A percentile compares a stretch with the other conserved stretches of the same genome.
phyloP scores from a whole-genome alignment of 2,329 filamentous ascomycete species.

The Fusarium aywerte region DNA sequence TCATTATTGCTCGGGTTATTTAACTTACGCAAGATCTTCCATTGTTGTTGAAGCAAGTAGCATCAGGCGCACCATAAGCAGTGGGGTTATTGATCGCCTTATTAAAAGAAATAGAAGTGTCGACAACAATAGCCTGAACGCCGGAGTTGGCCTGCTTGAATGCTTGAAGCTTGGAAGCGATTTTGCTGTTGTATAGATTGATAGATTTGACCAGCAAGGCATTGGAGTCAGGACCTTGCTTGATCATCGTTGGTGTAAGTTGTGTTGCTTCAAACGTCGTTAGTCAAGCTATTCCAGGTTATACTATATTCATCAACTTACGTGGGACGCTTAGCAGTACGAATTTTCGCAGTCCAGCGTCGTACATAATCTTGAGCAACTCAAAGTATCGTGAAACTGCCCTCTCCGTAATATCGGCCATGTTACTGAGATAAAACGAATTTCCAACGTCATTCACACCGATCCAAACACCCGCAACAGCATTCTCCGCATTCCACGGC shows the following conservation, averaged over 20 bases:
- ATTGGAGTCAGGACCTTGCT: constrained; percentile 39
- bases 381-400: constrained; percentile 58
- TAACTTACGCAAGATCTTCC: constrained; percentile 54
- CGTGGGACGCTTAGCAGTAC: constrained; percentile 68
- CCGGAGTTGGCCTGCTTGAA: constrained; percentile 53
- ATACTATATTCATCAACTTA: constrained; percentile 1
- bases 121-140: constrained; percentile 51
- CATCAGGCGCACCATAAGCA: constrained; percentile 55
- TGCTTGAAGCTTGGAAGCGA: constrained; percentile 44
- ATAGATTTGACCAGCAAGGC: constrained; percentile 51
- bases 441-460: constrained; percentile 68
- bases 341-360: constrained; percentile 66
- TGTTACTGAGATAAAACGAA: constrained; percentile 52
- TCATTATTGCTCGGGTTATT: rapidly evolving
- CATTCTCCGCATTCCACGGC: constrained; percentile 56
- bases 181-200: constrained; percentile 52
- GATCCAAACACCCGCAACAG: constrained; percentile 62
- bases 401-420: constrained; percentile 49
- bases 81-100: constrained; percentile 55
- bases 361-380: constrained; percentile 60
- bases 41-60: constrained; percentile 55
- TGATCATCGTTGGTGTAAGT: constrained; percentile 52
- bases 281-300: neutral
- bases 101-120: constrained; percentile 56
- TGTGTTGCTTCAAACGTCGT: constrained; percentile 50